Evolutionary conservation across 176 grass and related monocot genomes (phyloP).

Genomic region (Puccinellia tenuiflora): DNA sequence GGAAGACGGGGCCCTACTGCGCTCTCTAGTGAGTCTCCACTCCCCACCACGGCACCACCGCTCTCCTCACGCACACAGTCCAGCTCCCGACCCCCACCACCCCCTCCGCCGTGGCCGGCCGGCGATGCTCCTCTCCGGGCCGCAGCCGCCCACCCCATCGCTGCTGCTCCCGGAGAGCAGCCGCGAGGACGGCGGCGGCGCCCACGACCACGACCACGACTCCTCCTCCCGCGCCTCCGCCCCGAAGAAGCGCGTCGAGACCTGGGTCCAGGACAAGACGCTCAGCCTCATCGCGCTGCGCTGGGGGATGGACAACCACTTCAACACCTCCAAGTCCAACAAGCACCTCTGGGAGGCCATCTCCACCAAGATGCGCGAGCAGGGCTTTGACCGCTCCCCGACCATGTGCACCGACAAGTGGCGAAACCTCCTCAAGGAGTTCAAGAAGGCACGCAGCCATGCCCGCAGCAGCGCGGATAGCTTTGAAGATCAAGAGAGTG

Average conservation of each 20-base stretch:
- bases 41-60: background rate
- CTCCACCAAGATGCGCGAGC: slow-evolving; percentile 82
- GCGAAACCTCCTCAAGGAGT: slow-evolving; percentile 95
- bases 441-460: slow-evolving; percentile 96
- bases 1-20: background rate
- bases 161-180: slow-evolving; percentile 67
- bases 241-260: slow-evolving; percentile 97
- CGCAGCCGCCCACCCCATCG: slow-evolving; percentile 39
- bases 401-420: slow-evolving; percentile 99
- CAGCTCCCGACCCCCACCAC: slow-evolving; percentile 10
- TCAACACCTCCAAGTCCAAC: slow-evolving; percentile 99
- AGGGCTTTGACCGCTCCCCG: slow-evolving; percentile 88
- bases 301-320: slow-evolving; percentile 72
- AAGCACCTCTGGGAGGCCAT: slow-evolving; percentile 98
- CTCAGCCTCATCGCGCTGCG: slow-evolving; percentile 73
- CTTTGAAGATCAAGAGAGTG: too few species aligned
- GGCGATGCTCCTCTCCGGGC: slow-evolving; percentile 54
- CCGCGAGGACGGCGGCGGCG: slow-evolving; percentile 60
- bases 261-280: slow-evolving; percentile 91
- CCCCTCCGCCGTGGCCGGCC: slow-evolving; percentile 2
- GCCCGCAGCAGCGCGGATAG: slow-evolving; percentile 48
- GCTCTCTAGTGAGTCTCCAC: slow-evolving; percentile 9
- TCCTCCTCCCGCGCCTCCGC: slow-evolving; percentile 39
- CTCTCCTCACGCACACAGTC: background rate
- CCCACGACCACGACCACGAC: slow-evolving; percentile 34